Conservation (phyloP, 148 eudicot genomes). For the Silene uniflora region DNA sequence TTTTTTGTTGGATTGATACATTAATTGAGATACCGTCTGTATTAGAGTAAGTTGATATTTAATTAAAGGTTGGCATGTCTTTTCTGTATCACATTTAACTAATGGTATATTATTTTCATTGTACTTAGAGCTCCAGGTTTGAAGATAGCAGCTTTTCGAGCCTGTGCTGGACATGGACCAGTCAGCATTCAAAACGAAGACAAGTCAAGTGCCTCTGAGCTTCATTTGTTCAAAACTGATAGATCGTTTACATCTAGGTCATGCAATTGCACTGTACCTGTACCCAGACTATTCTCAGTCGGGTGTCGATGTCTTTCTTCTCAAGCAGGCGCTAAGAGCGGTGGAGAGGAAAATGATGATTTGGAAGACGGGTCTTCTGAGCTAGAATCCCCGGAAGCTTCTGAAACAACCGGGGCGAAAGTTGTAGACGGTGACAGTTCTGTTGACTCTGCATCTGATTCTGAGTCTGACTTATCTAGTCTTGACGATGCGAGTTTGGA, state of each 20-base stretch:
- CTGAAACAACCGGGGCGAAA: conserved; percentile 20
- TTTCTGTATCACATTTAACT: conserved; percentile 1
- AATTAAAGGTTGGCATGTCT: not conserved
- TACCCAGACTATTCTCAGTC: conserved; percentile 21
- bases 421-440: conserved; percentile 27
- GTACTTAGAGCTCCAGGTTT: conserved; percentile 21
- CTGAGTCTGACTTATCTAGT: conserved; percentile 36
- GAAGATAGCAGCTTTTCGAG: conserved; percentile 31
- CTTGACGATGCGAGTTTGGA: conserved; percentile 34
- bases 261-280: conserved; percentile 19
- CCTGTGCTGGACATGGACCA: conserved; percentile 39
- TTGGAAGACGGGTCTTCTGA: conserved; percentile 91
- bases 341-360: conserved; percentile 51
- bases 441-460: conserved; percentile 24
- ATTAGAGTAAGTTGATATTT: not conserved
- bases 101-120: not conserved
- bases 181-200: conserved; percentile 26
- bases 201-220: conserved; percentile 26
- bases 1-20: not conserved
- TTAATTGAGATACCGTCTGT: not conserved
- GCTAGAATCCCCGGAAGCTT: conserved; percentile 45
- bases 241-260: conserved; percentile 25
- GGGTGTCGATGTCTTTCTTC: conserved; percentile 45
- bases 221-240: conserved; percentile 10
- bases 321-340: conserved; percentile 47